These are phyloP conservation scores for Mrakia gelida DNA, from an alignment of 768 basidiomycete genomes.

Conservation along the genomic window DNA sequence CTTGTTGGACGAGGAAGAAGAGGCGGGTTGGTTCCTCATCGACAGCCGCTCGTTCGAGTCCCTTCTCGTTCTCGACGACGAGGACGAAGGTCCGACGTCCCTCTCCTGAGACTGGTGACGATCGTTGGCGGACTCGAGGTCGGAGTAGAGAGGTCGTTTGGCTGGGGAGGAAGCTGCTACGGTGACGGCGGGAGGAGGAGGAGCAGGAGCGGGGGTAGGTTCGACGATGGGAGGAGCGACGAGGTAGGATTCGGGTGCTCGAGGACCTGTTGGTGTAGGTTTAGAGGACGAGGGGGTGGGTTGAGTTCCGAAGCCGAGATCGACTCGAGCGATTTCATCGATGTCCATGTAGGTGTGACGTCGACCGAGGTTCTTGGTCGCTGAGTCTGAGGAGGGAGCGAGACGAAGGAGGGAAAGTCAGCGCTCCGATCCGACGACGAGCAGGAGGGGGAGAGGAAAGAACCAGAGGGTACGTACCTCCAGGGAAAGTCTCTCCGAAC, in stretches of 20 bases:
- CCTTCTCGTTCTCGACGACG: not conserved
- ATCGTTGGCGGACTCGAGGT: not conserved
- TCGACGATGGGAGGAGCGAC: not conserved
- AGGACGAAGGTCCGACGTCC: not conserved
- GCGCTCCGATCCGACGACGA: not conserved
- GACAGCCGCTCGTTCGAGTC: slow-evolving; percentile 10
- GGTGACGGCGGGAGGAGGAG: slow-evolving; percentile 13
- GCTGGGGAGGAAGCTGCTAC: slow-evolving; percentile 29
- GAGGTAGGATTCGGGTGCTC: slow-evolving; percentile 18
- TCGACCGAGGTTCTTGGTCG: slow-evolving; percentile 80
- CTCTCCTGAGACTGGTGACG: slow-evolving; percentile 21
- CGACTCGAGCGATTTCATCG: slow-evolving; percentile 82
- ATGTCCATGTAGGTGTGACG: slow-evolving; percentile 74
- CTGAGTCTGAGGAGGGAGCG: slow-evolving; percentile 58
- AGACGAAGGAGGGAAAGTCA: not conserved
- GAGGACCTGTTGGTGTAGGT: slow-evolving; percentile 40
- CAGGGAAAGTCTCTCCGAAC: slow-evolving; percentile 79
- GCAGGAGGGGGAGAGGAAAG: not conserved
- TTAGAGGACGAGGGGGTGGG: slow-evolving; percentile 8
- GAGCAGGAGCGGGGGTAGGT: not conserved
- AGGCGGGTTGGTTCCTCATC: slow-evolving; percentile 31
- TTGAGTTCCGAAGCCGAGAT: slow-evolving; percentile 67
- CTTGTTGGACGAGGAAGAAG: slow-evolving; percentile 25
- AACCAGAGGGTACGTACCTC: slow-evolving; percentile 53
- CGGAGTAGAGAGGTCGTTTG: slow-evolving; percentile 23